Evolutionary conservation across 2,329 filamentous ascomycete genomes (phyloP), one percentile per base, ranked within the genome.

Genomic region (Fusarium sororula): DNA sequence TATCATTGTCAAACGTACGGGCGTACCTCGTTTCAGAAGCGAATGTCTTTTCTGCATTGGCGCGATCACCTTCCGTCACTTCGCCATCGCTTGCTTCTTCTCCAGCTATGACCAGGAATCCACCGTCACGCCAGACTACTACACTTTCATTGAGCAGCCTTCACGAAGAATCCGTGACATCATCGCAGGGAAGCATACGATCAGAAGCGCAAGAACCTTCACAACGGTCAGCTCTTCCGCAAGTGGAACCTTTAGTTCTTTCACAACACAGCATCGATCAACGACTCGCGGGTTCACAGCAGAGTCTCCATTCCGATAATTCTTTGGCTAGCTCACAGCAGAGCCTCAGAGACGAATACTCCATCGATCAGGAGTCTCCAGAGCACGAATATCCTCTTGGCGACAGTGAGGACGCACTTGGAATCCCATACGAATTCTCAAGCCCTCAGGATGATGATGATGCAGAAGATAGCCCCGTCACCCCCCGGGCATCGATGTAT

Each of bases 11-110:
- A 22, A 88, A 88, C 57, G 88, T 94, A 38, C 87, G 89, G 28
- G 91, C 90, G 20, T 89, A 88, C 72, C 80, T 94, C 35, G 90
- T 93, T 45, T 92, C 91, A 7, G 91, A 94, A 74, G 89, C 90
- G 24, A 90, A 90, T 53, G 87, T 90, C 44, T 93, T 93, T 66
- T 89, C 90, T 8, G 86, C 86, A 15, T 81, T 92, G 44, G 87
- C 88, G 17, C 86, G 86, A 47, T 89, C 89, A 8, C 87, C 90
- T 4, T 88, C 89, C 4, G 83, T 89, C 74, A 73, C 80, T 26
- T 83, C 83, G 35, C 81, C 84, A 8, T 84, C 84, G 8, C 75
- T 82, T 18, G 72, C 81, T 26, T 87, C 87, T 11, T 92, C 90
- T 4, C 90, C 91, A 5, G 82, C 84, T 11, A 84, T 86, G 66